These are phyloP conservation scores for Diospyros kaki DNA, from an alignment of 148 eudicot species.

Conservation along the genomic window DNA sequence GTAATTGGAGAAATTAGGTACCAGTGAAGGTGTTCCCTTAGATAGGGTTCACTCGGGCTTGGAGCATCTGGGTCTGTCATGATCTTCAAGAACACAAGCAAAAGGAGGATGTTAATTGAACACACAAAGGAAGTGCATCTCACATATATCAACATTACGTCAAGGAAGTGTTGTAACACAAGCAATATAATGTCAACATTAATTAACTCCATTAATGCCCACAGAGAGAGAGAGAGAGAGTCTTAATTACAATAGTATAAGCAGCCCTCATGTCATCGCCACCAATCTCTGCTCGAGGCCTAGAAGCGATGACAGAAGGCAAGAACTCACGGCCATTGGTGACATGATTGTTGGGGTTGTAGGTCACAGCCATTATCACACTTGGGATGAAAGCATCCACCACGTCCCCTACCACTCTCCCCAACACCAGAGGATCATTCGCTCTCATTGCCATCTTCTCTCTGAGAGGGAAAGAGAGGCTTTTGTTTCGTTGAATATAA, in stretches of 20 bases:
- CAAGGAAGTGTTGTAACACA: too few species aligned
- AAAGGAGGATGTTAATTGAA: not conserved
- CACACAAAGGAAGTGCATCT: too few species aligned
- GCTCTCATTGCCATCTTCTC: too few species aligned
- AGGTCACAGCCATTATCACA: conserved; percentile 61
- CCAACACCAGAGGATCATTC: conserved; percentile 19
- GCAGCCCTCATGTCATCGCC: conserved; percentile 85
- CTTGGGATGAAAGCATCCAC: conserved; percentile 68
- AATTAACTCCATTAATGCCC: too few species aligned
- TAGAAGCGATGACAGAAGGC: conserved; percentile 53
- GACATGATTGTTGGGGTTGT: conserved; percentile 64
- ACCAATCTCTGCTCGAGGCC: conserved; percentile 81
- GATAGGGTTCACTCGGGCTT: conserved; percentile 82
- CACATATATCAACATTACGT: too few species aligned
- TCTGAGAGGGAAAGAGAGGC: not conserved
- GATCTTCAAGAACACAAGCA: conserved; percentile 31
- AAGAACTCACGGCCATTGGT: conserved; percentile 81
- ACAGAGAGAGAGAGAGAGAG: not conserved
- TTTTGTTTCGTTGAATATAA: too few species aligned
- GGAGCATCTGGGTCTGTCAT: conserved; percentile 97
- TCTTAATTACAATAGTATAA: conserved; percentile 59
- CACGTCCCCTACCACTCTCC: conserved; percentile 86
- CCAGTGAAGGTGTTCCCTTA: conserved; percentile 90
- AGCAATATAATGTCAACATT: too few species aligned
- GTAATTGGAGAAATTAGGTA: conserved; percentile 17